Base-by-base conservation (phyloP, 441 rosid genomes). In the Adansonia grandidieri region DNA sequence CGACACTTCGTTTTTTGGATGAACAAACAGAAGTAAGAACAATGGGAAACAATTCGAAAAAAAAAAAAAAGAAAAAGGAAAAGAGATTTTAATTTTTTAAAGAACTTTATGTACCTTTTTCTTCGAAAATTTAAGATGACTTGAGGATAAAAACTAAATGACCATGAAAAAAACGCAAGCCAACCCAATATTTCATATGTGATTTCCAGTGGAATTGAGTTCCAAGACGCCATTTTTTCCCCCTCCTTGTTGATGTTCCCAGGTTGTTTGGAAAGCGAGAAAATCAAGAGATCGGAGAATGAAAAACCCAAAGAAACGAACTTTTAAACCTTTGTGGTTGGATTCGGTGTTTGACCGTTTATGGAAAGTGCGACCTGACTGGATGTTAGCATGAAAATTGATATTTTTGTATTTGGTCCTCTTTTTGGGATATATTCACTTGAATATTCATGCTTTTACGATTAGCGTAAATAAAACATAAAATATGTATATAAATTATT, bases 121-220 rank as follows among this genome's bases (percentile, higher is more conserved):
- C 99, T 82, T 8, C 91, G 91, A 78, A 87, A 94, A 84, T 96
- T 96, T 79, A 94, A 79, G 87, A 96, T 79, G 78, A 89, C 83
- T 80, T 95, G 98, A 0, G 98, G 98, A 84, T 95, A 95, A 88
- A 89, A 91, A 80, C 97, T 86, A 85, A 92, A 63, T 8, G 98
- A 91, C 97, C 97, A 95, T 8, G 97, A 87, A 14, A 73, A 70
- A 82, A 95, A 93, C 0, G 97, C 91, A 11, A 88, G 83, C 98
- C 98, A 95, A 19, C 98, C 98, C 4, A 91, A 72, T 22, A 86
- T 69, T 75, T 90, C 82, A 48, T 93, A 93, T 0, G 88, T 75
- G 74, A 90, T 87, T 80, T 93, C 88, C 0, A 95, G 81, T 6
- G 89, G 85, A 75, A 81, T n/a, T 57, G 98, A 95, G 83, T 95